Percentiles rank a stretch among this genome's conserved stretches.
Conservation (phyloP, 495 filamentous ascomycete genomes). For the Penicillium manginii region DNA sequence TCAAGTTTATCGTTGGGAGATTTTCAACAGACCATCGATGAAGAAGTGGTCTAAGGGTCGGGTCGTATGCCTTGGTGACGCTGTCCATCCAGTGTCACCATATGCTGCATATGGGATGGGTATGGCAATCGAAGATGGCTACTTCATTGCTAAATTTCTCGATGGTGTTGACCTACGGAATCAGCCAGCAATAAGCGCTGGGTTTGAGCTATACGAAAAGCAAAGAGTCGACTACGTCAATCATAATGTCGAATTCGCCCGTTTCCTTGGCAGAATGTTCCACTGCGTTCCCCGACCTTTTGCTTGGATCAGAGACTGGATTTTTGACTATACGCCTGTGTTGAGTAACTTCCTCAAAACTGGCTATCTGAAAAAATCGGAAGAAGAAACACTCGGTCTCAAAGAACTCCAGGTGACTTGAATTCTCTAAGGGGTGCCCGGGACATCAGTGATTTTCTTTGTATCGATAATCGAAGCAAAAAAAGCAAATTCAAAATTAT, state of each 20-base stretch:
- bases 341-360: too few species aligned
- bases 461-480: too few species aligned
- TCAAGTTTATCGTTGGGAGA: slow-evolving; percentile 27
- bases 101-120: slow-evolving; percentile 32
- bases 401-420: too few species aligned
- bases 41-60: slow-evolving; percentile 26
- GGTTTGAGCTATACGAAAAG: too few species aligned
- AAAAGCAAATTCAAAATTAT: too few species aligned
- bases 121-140: slow-evolving; percentile 30
- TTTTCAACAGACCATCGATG: slow-evolving; percentile 23
- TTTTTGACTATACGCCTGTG: too few species aligned
- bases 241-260: slow-evolving; percentile 29
- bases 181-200: too few species aligned
- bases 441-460: too few species aligned
- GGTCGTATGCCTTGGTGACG: slow-evolving; percentile 23
- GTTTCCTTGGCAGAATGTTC: slow-evolving; percentile 20
- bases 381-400: too few species aligned
- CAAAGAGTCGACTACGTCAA: slow-evolving; percentile 23
- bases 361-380: too few species aligned
- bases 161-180: slow-evolving; percentile 24
- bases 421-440: too few species aligned
- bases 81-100: slow-evolving; percentile 26
- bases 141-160: slow-evolving; percentile 19
- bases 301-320: too few species aligned
- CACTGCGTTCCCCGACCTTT: slow-evolving; percentile 4